phyloP scores from a whole-genome alignment of 1,139 yeast species.

The Yamadazyma sp. region DNA sequence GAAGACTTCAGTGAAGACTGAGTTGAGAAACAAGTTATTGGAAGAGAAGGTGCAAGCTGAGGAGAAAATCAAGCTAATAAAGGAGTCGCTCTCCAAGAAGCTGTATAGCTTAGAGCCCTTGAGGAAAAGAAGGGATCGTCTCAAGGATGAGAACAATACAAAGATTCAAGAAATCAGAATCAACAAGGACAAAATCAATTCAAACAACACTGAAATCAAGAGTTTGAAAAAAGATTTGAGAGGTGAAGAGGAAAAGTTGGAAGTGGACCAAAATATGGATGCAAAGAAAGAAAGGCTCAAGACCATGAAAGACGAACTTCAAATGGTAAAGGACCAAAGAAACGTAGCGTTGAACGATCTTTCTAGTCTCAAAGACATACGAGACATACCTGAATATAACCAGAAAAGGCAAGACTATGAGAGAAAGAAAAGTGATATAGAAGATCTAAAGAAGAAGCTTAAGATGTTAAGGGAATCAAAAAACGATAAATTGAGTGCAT shows the following conservation, averaged over 20 bases:
- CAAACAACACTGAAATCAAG: constrained; percentile 3
- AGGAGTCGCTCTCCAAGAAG: neutral
- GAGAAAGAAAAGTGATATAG: constrained; percentile 6
- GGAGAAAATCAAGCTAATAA: constrained; percentile 12
- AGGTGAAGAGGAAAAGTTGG: constrained; percentile 3
- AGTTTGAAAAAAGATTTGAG: constrained; percentile 6
- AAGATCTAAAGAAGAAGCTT: constrained; percentile 16
- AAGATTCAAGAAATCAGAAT: constrained; percentile 3
- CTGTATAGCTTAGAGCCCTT: constrained; percentile 1
- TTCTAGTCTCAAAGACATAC: neutral
- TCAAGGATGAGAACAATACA: neutral
- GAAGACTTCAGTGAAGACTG: constrained; percentile 5
- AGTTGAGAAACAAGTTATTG: constrained; percentile 8
- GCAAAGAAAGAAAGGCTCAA: neutral
- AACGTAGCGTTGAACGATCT: neutral
- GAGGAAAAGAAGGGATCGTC: constrained; percentile 1
- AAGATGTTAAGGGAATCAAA: constrained; percentile 20
- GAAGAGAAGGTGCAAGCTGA: constrained; percentile 11
- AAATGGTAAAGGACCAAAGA: neutral
- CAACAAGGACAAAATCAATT: neutral
- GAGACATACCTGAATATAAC: neutral
- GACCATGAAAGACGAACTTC: neutral
- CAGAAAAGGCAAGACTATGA: constrained; percentile 1
- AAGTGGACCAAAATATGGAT: neutral
- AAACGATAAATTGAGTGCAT: constrained; percentile 41